A percentile compares a stretch with the other conserved stretches of the same genome.
These are phyloP conservation scores for Gnomoniopsis smithogilvyi DNA, from an alignment of 2,329 filamentous ascomycete species.

Conservation along the genomic window DNA sequence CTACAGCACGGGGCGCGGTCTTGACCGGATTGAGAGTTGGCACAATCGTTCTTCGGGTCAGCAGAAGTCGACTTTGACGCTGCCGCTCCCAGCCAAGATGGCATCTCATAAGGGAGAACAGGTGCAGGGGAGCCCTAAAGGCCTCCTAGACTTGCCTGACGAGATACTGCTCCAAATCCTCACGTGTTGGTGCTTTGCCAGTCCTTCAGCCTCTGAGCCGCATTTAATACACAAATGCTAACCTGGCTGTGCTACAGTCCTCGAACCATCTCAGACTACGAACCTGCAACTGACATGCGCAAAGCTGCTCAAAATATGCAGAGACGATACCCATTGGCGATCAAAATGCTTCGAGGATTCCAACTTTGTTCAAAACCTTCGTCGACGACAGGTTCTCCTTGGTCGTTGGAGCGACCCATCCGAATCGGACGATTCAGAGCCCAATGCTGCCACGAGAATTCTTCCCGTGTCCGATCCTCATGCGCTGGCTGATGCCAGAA, in stretches of 20 bases:
- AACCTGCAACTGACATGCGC: constrained; percentile 67
- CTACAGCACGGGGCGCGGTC: neutral
- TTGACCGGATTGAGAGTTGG: neutral
- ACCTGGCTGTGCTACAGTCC: constrained; percentile 40
- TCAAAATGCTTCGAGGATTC: constrained; percentile 70
- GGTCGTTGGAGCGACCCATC: constrained; percentile 22
- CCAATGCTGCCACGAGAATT: neutral
- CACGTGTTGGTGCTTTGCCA: constrained; percentile 46
- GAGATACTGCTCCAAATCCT: constrained; percentile 64
- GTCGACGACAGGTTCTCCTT: constrained; percentile 45
- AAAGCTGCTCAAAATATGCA: constrained; percentile 61
- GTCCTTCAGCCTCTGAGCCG: neutral
- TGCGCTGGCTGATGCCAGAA: constrained; percentile 16
- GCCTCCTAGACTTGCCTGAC: constrained; percentile 47
- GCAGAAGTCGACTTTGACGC: no score
- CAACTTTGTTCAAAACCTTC: constrained; percentile 59
- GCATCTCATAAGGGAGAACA: neutral
- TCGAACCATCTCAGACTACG: constrained; percentile 63
- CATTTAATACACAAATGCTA: constrained; percentile 7
- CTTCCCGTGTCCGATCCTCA: neutral
- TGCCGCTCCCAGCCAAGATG: no score
- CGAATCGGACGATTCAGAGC: neutral
- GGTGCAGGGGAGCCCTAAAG: neutral
- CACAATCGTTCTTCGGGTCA: neutral
- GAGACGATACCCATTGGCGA: constrained; percentile 77